Conservation (phyloP, 768 basidiomycete species). For the Strobilomyces echinocephalus region DNA sequence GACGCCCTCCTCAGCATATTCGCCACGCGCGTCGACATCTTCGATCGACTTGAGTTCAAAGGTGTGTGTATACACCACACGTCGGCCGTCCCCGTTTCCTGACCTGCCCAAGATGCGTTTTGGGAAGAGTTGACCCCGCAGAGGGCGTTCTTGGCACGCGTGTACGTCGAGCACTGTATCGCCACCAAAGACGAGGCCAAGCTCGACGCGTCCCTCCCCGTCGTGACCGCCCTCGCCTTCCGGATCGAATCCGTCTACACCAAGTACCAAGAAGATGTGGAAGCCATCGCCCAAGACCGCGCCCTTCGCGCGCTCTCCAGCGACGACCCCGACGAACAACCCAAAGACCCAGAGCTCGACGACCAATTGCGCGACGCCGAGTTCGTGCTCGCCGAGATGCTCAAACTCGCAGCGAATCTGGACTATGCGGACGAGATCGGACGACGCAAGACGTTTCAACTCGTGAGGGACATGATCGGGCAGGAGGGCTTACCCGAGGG, state of each 20-base stretch:
- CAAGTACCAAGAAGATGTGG: slow-evolving; percentile 42
- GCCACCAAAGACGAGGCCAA: slow-evolving; percentile 54
- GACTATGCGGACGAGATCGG: slow-evolving; percentile 95
- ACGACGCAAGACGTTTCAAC: slow-evolving; percentile 77
- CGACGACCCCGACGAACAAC: slow-evolving; percentile 34
- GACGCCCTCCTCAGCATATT: slow-evolving; percentile 76
- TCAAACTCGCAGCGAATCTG: slow-evolving; percentile 69
- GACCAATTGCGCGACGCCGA: slow-evolving; percentile 34
- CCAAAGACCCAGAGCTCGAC: slow-evolving; percentile 30
- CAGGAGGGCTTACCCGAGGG: slow-evolving; percentile 63
- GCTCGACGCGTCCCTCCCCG: slow-evolving; percentile 71
- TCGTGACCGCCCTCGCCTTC: slow-evolving; percentile 79
- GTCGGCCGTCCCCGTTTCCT: background rate
- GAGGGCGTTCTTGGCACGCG: slow-evolving; percentile 74
- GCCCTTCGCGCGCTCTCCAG: slow-evolving; percentile 18
- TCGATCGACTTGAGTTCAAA: slow-evolving; percentile 63
- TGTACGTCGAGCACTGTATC: slow-evolving; percentile 76
- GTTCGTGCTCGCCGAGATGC: slow-evolving; percentile 75
- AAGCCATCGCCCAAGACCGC: slow-evolving; percentile 38
- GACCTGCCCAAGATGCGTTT: slow-evolving; percentile 50
- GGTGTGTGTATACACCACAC: slow-evolving; percentile 40
- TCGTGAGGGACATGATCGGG: slow-evolving; percentile 82
- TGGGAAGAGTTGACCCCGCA: slow-evolving; percentile 72
- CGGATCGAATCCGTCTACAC: slow-evolving; percentile 70
- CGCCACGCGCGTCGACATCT: slow-evolving; percentile 55